Evolutionary conservation across 257 asterid genomes (phyloP), one percentile per base, ranked within the genome.

Genomic region (Anisodus tanguticus): DNA sequence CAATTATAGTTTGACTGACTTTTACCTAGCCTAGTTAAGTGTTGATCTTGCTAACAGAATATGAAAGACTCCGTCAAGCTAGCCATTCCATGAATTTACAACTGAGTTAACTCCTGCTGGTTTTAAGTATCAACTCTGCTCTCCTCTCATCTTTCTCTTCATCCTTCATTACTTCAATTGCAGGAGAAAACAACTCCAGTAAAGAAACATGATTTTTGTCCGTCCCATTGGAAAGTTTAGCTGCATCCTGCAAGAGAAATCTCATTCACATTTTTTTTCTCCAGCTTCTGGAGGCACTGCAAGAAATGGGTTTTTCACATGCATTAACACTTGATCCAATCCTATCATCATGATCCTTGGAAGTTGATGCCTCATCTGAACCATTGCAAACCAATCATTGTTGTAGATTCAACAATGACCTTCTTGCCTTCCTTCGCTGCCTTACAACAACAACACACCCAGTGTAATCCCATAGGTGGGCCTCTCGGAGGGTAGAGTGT

Each of bases 141-240:
- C 97, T 89, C 88, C 97, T 91, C 90, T 93, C 98, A 84, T 97
- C 94, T 77, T 87, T 93, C 83, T 93, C 99, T 3, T 89, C 98
- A 85, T 91, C 97, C 90, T 88, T 93, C 97, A 93, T 88, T 35
- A 98, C 95, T 85, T 93, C 98, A 67, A 93, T 90, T 26, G 98
- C 97, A 0, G 99, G 91, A 85, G 97, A 94, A 92, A 93, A 93
- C 17, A 95, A 89, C 87, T 92, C 95, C 93, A 89, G 80, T 86
- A 93, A 87, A 69, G 98, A 89, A 80, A 85, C 89, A 22, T 81
- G 85, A 39, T 88, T 87, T 79, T 90, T 95, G 15, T 41, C 71
- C 91, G 87, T 93, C 85, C 94, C 98, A 83, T 93, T 95, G 19
- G 85, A 83, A 62, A 86, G 86, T 82, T 89, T 92, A 77, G 83